Evolutionary conservation across 2,329 filamentous ascomycete species (phyloP), one percentile per base, ranked within the genome.

Genomic region (Calonectria multiphialidica): DNA sequence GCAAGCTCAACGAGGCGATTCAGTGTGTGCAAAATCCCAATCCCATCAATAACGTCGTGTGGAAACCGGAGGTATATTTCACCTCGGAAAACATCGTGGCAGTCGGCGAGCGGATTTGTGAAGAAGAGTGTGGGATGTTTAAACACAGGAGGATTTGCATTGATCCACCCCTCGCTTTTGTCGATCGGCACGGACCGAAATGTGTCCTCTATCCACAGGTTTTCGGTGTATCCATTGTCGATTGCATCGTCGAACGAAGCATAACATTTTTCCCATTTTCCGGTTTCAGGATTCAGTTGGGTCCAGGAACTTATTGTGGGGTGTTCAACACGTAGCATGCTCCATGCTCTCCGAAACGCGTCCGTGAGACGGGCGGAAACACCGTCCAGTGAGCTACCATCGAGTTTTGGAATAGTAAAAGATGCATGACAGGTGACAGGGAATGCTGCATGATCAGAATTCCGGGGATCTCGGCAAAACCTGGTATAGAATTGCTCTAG

Each of bases 401-500:
- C 16, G 21, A 10, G 15, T 12, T 61, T 40, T 23, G 33, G 18
- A n/a, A 61, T 16, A 5, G 33, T 30, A 42, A 68, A 68, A 10
- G 66, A 49, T 18, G 66, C 66, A 13, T 59, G 33, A 5, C 53
- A 25, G 9, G 65, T 68, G 21, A 61, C 65, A 7, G 65, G 53
- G 10, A 68, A 68, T 40, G 65, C 47, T 2, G 65, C 53, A 6
- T 33, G 6, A 16, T 28, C 21, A 8, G 53, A 25, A 49, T 50
- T 18, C 2, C 42, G n/a, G 10, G 53, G 65, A 2, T 30, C 25
- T 2, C 53, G 53, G 21, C 65, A 68, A 28, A 61, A 68, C 3
- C 53, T 57, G 15, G 53, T 55, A 42, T 61, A 61, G 65, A 68
- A 68, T 30, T 23, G 40, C 30, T 68, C 65, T 21, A 33, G n/a